These are phyloP conservation scores for Orbilia ellipsospora DNA, from an alignment of 2,329 filamentous ascomycete genomes.

Conservation along the genomic window DNA sequence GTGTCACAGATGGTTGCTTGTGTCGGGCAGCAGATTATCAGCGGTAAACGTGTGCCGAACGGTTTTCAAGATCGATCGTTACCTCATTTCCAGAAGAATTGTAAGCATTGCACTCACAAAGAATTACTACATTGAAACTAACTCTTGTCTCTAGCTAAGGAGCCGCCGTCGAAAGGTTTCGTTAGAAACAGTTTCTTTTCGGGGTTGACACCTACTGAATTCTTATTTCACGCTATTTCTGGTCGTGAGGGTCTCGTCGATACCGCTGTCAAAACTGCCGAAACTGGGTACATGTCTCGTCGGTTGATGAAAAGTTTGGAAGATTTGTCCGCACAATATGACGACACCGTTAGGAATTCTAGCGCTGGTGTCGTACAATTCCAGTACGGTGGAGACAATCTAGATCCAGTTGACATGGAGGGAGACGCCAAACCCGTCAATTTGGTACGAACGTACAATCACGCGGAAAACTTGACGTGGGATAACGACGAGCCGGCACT, in stretches of 20 bases:
- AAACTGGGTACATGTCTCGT: constrained; percentile 99
- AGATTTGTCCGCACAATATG: constrained; percentile 91
- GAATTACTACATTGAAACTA: not conserved
- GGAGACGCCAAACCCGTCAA: constrained; percentile 90
- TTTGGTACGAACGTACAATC: constrained; percentile 89
- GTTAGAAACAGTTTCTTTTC: constrained; percentile 98
- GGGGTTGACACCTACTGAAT: constrained; percentile 87
- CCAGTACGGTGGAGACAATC: constrained; percentile 93
- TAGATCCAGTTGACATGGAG: constrained; percentile 98
- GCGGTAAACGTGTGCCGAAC: constrained; percentile 88
- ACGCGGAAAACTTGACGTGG: constrained; percentile 79
- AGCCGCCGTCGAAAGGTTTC: constrained; percentile 96
- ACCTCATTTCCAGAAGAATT: constrained; percentile 92
- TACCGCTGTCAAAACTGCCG: constrained; percentile 98
- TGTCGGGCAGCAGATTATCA: constrained; percentile 98
- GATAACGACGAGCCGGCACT: constrained; percentile 79
- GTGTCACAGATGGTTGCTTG: constrained; percentile 98
- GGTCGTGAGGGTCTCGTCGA: constrained; percentile 98
- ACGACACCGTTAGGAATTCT: constrained; percentile 93
- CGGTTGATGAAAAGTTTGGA: constrained; percentile 97
- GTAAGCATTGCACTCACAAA: constrained; percentile 13
- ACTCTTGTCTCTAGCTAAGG: constrained; percentile 68
- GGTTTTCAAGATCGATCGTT: constrained; percentile 96
- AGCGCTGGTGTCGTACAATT: constrained; percentile 92
- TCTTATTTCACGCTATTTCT: constrained; percentile 98